Evolutionary conservation across 2,329 filamentous ascomycete genomes (phyloP), one percentile per base, ranked within the genome.

Genomic region (Zasmidium citrigriseum): DNA sequence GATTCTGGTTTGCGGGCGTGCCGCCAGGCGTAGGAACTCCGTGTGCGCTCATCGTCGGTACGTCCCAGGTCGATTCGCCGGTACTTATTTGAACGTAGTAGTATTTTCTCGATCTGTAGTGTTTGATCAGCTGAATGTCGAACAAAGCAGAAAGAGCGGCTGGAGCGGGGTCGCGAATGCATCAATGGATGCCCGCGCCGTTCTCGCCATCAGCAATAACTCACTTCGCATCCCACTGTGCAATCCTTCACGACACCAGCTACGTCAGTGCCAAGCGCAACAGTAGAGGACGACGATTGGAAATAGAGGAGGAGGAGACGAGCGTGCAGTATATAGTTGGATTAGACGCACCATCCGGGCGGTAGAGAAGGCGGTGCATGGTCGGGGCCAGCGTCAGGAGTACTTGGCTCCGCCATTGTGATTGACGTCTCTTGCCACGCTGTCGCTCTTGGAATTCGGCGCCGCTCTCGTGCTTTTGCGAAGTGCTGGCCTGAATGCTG

Each of bases 81-180:
- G 74, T 77, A 61, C 70, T 73, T 45, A 76, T 76, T 62, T 76
- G 73, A 14, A 77, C 75, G 61, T 67, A 77, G 67, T 77, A 77
- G 62, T 77, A 77, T 56, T 76, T 76, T 57, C 74, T 65, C 22
- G 72, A 74, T 70, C 73, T 75, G 55, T 52, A 14, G 38, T 16
- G 11, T 22, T n/a, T 21, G 22, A 60, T 66, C 57, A 66, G 59
- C 46, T 21, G n/a, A 52, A 14, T 46, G 50, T 51, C 18, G 34
- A 38, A 48, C 22, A 45, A 46, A 47, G 29, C 18, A 20, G 4
- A 4, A 44, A 23, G 20, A 41, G 7, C 46, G 21, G 22, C 21
- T 14, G 14, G 22, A 25, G 20, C 46, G 22, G 20, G 22, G 46
- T 41, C 34, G 34, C 34, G 18, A 25, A 12, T 27, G 25, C 23